phyloP scores from a whole-genome alignment of 768 basidiomycete species.

The Pleurotus ostreatus region DNA sequence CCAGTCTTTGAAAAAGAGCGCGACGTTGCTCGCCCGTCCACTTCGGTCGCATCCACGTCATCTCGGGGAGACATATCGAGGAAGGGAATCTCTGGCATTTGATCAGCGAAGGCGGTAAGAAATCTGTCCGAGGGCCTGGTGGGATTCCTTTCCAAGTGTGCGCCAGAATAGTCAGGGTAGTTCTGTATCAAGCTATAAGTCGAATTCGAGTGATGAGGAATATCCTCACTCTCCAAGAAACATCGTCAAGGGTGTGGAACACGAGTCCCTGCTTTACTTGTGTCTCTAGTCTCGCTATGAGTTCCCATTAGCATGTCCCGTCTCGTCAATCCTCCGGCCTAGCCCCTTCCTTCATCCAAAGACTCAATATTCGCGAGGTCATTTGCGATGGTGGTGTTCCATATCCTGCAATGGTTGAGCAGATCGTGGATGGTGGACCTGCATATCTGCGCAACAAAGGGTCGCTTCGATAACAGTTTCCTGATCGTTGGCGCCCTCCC shows the following conservation, averaged over 20 bases:
- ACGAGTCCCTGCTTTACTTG: neutral
- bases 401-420: neutral
- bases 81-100: neutral
- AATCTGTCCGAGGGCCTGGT: neutral
- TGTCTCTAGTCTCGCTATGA: neutral
- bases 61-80: neutral
- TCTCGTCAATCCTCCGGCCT: neutral
- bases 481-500: neutral
- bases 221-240: neutral
- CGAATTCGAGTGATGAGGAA: neutral
- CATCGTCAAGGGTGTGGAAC: neutral
- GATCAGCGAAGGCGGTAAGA: neutral
- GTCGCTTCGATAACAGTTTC: neutral
- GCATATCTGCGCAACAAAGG: neutral
- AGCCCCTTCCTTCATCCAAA: neutral
- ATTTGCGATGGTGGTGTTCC: neutral
- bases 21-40: no score
- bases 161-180: neutral
- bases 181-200: neutral
- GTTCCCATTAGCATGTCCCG: neutral
- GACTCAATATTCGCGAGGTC: neutral
- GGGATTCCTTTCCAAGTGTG: neutral
- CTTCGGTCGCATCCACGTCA: no score
- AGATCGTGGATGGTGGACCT: neutral
- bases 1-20: neutral